Base-by-base conservation (phyloP, 164 flowering plant species). In the Liquidambar formosana region DNA sequence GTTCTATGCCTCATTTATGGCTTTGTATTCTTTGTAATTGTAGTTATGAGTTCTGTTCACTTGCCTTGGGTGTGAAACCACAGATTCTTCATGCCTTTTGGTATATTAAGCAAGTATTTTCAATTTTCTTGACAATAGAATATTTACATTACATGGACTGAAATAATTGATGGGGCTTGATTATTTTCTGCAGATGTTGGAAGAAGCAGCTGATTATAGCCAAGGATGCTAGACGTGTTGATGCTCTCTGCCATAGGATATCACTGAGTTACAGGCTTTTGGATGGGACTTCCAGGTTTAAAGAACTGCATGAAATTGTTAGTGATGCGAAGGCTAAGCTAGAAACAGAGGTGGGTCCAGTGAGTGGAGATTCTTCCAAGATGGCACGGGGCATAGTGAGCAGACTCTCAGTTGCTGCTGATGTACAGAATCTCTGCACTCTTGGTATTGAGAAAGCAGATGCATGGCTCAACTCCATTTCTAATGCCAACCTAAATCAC, bases 321-420 rank as follows among this genome's bases (percentile, higher is more conserved):
- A 78, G 48, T 52, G 90, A 89, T 44, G 94, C 92, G 23, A 96
- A 93, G 71, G 73, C 76, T 58, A 96, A 89, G 69, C 83, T 96
- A 51, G 99, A 96, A 82, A 83, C 83, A 11, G 99, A 96, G 78
- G 92, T 92, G 26, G 99, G 99, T 53, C 89, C 97, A 5, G 60
- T 92, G 43, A 74, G 80, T 80, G 96, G 91, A 44, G 79, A 84
- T 78, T 93, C 99, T 23, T 81, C 89, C 61, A 91, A 78, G 75
- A 91, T 89, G 92, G 94, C 88, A 6, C 85, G 95, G 25, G 95
- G 96, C 53, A 96, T 91, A 74, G 99, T 96, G 54, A 90, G 99
- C 82, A 88, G 98, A 78, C 93, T 96, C 28, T 76, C 97, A 64
- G 79, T 90, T 71, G 93, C 91, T 43, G 76, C 72, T 65, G 97